Evolutionary conservation across 179 eudicot species (phyloP).

Genomic region (Heliamphora ciliata): DNA sequence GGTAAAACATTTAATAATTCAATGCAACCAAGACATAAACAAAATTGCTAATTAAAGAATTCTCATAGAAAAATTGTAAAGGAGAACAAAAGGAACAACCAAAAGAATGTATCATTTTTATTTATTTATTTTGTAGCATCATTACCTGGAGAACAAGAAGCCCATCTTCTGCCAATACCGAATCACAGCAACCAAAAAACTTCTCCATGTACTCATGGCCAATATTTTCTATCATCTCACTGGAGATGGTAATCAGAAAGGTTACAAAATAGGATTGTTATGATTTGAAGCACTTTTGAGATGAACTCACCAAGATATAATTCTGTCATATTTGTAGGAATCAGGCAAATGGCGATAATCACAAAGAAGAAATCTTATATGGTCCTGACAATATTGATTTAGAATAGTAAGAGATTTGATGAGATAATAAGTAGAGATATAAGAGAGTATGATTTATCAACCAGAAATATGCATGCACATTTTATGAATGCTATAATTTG

Average conservation of each 20-base stretch:
- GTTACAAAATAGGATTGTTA: not conserved
- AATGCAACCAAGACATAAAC: no score
- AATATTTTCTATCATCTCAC: constrained; percentile 94
- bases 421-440: not conserved
- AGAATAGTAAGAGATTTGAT: not conserved
- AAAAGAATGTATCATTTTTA: not conserved
- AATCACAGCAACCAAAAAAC: constrained; percentile 64
- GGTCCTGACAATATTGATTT: constrained; percentile 43
- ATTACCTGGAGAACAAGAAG: constrained; percentile 81
- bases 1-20: no score
- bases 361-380: constrained; percentile 62
- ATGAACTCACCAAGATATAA: constrained; percentile 73
- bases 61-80: no score
- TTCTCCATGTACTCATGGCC: constrained; percentile 85
- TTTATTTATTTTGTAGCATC: not conserved
- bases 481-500: not conserved
- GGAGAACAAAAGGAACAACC: no score
- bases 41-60: no score
- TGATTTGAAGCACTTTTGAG: not conserved
- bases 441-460: not conserved
- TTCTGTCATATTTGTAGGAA: constrained; percentile 59
- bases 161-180: constrained; percentile 59
- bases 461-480: not conserved
- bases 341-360: constrained; percentile 73
- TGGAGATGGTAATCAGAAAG: constrained; percentile 20